phyloP scores from a whole-genome alignment of 495 filamentous ascomycete genomes.

The Daldinia decipiens region DNA sequence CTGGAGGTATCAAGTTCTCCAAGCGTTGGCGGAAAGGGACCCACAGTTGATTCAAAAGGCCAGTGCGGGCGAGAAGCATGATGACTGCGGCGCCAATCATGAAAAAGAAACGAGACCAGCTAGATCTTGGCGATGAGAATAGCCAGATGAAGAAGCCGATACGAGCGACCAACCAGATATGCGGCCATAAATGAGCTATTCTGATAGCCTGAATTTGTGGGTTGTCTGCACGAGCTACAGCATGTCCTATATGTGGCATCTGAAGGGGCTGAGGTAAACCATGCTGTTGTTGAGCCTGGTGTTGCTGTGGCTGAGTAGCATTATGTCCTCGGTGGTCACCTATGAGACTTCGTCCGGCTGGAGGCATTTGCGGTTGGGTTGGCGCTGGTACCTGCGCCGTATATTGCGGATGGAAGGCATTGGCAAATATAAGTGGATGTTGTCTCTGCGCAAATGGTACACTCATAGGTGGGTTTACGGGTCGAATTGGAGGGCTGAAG shows the following conservation, averaged over 20 bases:
- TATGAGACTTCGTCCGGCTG: conserved; percentile 13
- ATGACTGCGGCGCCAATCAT: conserved; percentile 67
- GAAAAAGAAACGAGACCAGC: conserved; percentile 73
- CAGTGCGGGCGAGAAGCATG: conserved; percentile 73
- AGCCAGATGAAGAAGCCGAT: conserved; percentile 81
- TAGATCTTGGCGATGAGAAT: conserved; percentile 75
- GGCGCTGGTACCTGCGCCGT: conserved; percentile 17
- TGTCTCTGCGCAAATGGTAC: conserved; percentile 26
- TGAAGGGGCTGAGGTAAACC: conserved; percentile 30
- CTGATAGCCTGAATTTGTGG: conserved; percentile 57
- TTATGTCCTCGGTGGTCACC: conserved; percentile 41
- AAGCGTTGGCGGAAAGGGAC: conserved; percentile 74
- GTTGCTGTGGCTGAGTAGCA: conserved; percentile 52
- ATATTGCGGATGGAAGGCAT: conserved; percentile 18
- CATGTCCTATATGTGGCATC: conserved; percentile 42
- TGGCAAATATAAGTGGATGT: conserved; percentile 11
- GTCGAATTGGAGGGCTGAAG: conserved; percentile 49
- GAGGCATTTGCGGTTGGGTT: conserved; percentile 25
- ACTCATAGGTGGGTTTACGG: conserved; percentile 19
- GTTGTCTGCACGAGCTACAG: conserved; percentile 50
- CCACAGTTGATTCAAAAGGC: conserved; percentile 68
- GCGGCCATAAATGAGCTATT: conserved; percentile 63
- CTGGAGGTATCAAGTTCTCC: conserved; percentile 73
- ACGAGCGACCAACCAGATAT: conserved; percentile 81
- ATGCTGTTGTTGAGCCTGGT: conserved; percentile 47